Evolutionary conservation across 805 yeast genomes (phyloP), one percentile per base, ranked within the genome.

Genomic region (Pichia ethanolica): DNA sequence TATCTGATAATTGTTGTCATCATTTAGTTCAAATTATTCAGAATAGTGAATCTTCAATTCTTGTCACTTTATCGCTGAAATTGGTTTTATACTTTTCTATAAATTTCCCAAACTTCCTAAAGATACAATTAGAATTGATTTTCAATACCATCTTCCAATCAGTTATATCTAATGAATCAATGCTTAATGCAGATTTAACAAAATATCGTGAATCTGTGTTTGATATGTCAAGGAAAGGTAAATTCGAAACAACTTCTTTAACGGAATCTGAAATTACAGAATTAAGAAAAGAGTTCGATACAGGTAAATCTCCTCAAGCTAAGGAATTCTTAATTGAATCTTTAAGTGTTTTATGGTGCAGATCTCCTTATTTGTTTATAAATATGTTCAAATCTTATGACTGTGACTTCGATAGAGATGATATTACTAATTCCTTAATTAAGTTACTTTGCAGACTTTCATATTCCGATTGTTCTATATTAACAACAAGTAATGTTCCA

Each of bases 281-380:
- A 30, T 41, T 64, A 10, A 56, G 59, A 9, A 58, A 56, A 36
- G 68, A 64, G 41, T 77, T 79, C 53, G 77, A 78, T 55, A 71
- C 75, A 49, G 77, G 74, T 43, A 67, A 67, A 58, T 57, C 69
- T 30, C 64, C 76, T 14, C 62, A 66, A n/a, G 68, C 82, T 1
- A 84, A 91, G 56, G 99, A 93, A 62, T 73, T 87, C 52, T 72
- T 93, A 56, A 77, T 90, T 39, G 99, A 93, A 66, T 82, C 90
- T 11, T 68, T 91, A 2, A 86, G 96, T 4, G 80, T 84, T 44
- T 67, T 86, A 32, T 86, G 95, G 95, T 77, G 83, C 5, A 75
- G 96, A 50, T 79, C 87, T 0, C 91, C 96, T 1, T 69, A 77
- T 4, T 82, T 88, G 50, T 89, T 89, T 64, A 78, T 89, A 12